A percentile compares a stretch with the other conserved stretches of the same genome.
Conservation (phyloP, 371 early-diverging fungal species). For the Caulochytrium protostelioides region DNA sequence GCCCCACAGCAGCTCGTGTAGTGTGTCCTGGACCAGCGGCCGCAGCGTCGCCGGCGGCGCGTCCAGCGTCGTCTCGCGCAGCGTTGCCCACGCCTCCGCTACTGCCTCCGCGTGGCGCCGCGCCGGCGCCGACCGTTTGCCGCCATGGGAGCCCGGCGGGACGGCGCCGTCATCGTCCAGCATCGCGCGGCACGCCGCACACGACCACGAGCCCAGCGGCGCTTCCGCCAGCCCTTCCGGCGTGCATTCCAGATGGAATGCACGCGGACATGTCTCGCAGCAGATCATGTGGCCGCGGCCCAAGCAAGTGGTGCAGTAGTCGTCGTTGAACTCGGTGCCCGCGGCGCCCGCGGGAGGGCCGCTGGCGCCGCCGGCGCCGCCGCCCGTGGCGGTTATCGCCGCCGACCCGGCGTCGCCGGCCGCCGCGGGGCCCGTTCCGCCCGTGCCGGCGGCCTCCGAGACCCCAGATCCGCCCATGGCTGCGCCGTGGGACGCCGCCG, state of each 20-base stretch:
- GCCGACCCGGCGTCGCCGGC: too few relatives aligned
- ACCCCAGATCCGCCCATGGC: too few relatives aligned
- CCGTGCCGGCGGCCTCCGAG: too few relatives aligned
- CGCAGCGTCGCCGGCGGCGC: conserved; percentile 5
- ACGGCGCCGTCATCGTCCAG: conserved; percentile 1
- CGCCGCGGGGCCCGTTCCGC: too few relatives aligned
- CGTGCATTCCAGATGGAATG: conserved; percentile 20
- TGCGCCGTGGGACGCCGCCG: too few relatives aligned
- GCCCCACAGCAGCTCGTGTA: not conserved
- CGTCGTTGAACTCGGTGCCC: too few relatives aligned
- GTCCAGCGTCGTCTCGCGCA: not conserved
- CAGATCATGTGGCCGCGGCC: conserved; percentile 17
- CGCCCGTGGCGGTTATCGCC: too few relatives aligned
- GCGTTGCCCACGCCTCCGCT: not conserved
- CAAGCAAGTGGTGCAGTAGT: conserved; percentile 21
- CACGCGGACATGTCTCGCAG: conserved; percentile 24
- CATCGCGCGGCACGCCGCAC: conserved; percentile 10
- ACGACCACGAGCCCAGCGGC: conserved; percentile 14
- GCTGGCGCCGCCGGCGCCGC: too few relatives aligned
- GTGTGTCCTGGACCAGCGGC: not conserved
- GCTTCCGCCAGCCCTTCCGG: conserved; percentile 12
- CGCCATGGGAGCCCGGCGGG: not conserved
- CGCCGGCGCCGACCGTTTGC: conserved; percentile 2
- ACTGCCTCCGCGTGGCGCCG: too few relatives aligned
- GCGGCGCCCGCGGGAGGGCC: too few relatives aligned